Conservation (phyloP, 2,329 filamentous ascomycete genomes). For the Verticillium klebahnii region DNA sequence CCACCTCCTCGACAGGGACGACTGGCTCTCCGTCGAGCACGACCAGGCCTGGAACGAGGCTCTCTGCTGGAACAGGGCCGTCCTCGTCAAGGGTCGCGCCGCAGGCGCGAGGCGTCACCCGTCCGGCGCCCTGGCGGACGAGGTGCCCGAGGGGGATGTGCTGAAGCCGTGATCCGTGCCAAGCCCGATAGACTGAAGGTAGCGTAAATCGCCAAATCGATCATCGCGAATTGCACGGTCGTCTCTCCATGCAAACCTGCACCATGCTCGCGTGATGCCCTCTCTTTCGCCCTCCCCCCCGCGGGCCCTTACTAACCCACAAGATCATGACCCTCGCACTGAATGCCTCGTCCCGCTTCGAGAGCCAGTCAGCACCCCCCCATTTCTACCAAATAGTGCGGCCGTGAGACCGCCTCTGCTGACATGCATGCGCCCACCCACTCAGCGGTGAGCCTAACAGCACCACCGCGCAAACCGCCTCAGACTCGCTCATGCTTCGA, state of each 20-base stretch:
- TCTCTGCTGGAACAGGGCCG: conserved; percentile 1
- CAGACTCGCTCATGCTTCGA: not conserved
- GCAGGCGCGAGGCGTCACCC: not conserved
- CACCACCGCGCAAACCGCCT: not conserved
- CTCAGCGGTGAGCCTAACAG: not conserved
- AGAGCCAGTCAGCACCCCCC: not conserved
- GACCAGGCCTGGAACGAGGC: conserved; percentile 1
- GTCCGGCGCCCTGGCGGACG: not conserved
- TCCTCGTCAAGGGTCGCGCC: not conserved
- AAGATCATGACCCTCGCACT: not conserved
- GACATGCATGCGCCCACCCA: not conserved
- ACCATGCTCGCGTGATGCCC: not conserved
- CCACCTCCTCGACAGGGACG: not conserved
- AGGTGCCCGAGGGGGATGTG: not conserved
- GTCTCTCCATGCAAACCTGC: not conserved
- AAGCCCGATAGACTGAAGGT: not conserved
- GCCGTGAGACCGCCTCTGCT: not conserved
- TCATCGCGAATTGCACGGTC: not conserved
- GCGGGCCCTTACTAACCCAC: not conserved
- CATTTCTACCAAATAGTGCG: not conserved
- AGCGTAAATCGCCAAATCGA: not conserved
- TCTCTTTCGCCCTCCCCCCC: not conserved
- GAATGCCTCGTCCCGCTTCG: not conserved
- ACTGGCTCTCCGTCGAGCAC: conserved; percentile 1
- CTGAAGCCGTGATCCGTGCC: not conserved